Base-by-base conservation (phyloP, 1,284 basidiomycete species). In the Ganoderma sinense region DNA sequence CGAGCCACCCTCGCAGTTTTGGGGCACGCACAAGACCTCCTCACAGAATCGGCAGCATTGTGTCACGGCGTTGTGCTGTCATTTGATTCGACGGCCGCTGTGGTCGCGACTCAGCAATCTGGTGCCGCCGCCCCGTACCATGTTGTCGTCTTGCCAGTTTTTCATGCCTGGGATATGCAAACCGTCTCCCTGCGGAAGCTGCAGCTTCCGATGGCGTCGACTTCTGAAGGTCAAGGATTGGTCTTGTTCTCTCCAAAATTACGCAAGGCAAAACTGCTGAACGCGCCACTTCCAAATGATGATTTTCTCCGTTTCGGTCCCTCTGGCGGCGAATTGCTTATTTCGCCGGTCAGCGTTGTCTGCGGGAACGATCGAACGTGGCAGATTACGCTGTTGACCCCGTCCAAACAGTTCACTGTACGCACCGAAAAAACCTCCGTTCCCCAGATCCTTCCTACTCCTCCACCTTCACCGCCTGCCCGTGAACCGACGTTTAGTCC, bases 391-490 rank as follows among this genome's bases (percentile, higher is more conserved):
- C 48, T 71, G 43, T 64, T 71, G n/a, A 59, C 68, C 26, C 64
- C 65, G 3, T 58, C 65, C 48, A 66, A 43, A 58, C 40, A 67
- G 14, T 29, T 60, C 20, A 8, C 18, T 6, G 26, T 43, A 0
- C 66, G 29, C 41, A 16, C 68, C 23, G 72, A 71, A 16, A 51
- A 31, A 26, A 23, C 40, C 16, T 26, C 64, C 13, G 56, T 31
- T 29, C 41, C 45, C 2, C 60, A 73, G 20, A 53, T 51, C 5
- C 73, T 75, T 2, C 74, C 74, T 23, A 77, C 75, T 11, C 75
- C 75, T 20, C 75, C 75, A 4, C 74, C 75, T 4, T 75, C 75
- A 10, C 75, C 75, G n/a, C 75, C 74, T 13, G 59, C 62, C 6
- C 45, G 36, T 18, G 29, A 29, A 20, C 33, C 68, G 20, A 40